Percentiles rank a stretch among this genome's conserved stretches.
Conservation (phyloP, 2,329 filamentous ascomycete species). For the Aspergillus carbonarius region DNA sequence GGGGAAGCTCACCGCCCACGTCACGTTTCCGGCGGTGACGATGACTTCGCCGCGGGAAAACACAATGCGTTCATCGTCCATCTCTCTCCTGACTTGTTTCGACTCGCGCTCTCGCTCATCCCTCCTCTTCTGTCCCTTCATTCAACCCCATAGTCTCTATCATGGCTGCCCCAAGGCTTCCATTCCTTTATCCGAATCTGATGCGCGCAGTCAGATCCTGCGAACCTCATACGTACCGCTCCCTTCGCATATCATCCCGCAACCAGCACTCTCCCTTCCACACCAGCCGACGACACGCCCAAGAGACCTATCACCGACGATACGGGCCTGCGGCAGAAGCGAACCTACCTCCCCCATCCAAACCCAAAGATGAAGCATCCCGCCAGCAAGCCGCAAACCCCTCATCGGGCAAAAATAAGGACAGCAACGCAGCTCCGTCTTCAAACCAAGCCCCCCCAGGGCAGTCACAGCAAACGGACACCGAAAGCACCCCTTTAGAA, state of each 20-base stretch:
- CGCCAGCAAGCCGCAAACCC: constrained; percentile 15
- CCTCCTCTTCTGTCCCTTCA: constrained; percentile 8
- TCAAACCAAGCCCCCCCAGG: constrained; percentile 13
- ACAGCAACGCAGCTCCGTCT: background rate
- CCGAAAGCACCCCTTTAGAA: constrained; percentile 11
- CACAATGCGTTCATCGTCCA: constrained; percentile 2
- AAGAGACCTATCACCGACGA: constrained; percentile 45
- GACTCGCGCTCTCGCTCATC: background rate
- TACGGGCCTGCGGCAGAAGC: constrained; percentile 49
- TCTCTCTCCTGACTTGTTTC: background rate
- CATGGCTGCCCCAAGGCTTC: constrained; percentile 64
- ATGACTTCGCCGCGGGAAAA: constrained; percentile 29
- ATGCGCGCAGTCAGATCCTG: constrained; percentile 57
- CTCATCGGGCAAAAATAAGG: constrained; percentile 14
- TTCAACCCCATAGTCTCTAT: constrained; percentile 17
- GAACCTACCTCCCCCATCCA: constrained; percentile 39
- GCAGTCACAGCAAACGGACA: constrained; percentile 16
- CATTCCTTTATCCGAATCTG: constrained; percentile 68
- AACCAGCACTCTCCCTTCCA: constrained; percentile 36
- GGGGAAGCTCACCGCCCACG: constrained; percentile 26
- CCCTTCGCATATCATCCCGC: constrained; percentile 39
- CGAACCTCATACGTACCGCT: constrained; percentile 45
- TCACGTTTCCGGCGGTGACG: constrained; percentile 23
- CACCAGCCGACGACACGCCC: constrained; percentile 34
- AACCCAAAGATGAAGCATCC: constrained; percentile 27